Conservation (phyloP, 306 rosid species). For the Biancaea sappan region DNA sequence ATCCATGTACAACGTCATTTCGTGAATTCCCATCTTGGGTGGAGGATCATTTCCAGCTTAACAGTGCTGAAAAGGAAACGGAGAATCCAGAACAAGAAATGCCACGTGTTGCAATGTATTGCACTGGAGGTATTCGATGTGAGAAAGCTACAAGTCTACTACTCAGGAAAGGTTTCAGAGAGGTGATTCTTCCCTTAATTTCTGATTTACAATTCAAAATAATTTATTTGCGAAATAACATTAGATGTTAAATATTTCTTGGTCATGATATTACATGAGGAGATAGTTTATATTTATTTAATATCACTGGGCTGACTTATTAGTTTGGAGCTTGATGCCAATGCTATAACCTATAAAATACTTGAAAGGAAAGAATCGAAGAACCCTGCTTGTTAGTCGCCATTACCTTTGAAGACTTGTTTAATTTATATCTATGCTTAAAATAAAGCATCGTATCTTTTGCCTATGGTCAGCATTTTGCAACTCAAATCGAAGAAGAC, state of each 20-base stretch:
- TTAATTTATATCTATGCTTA: background rate
- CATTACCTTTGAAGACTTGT: constrained; percentile 8
- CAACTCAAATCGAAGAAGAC: background rate
- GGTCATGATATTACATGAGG: background rate
- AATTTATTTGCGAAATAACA: constrained; percentile 1
- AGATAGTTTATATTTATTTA: background rate
- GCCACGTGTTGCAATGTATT: constrained; percentile 95
- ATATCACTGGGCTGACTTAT: background rate
- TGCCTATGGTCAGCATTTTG: background rate
- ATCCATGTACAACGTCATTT: constrained; percentile 77
- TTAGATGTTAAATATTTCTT: background rate
- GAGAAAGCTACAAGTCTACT: constrained; percentile 97
- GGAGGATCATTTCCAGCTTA: constrained; percentile 61
- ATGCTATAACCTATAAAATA: constrained; percentile 6
- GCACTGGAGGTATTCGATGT: constrained; percentile 97
- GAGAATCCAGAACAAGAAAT: constrained; percentile 43
- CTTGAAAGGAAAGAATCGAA: background rate
- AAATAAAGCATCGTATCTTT: background rate
- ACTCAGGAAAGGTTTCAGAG: constrained; percentile 85
- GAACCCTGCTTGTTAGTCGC: background rate
- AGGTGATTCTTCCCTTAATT: constrained; percentile 54
- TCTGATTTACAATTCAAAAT: background rate
- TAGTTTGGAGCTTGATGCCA: constrained; percentile 17
- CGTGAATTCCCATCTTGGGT: constrained; percentile 95
- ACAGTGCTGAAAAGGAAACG: constrained; percentile 33